A percentile compares a stretch with the other conserved stretches of the same genome.
These are phyloP conservation scores for Pseudogymnoascus sp. DNA, from an alignment of 2,329 filamentous ascomycete species.

Conservation along the genomic window DNA sequence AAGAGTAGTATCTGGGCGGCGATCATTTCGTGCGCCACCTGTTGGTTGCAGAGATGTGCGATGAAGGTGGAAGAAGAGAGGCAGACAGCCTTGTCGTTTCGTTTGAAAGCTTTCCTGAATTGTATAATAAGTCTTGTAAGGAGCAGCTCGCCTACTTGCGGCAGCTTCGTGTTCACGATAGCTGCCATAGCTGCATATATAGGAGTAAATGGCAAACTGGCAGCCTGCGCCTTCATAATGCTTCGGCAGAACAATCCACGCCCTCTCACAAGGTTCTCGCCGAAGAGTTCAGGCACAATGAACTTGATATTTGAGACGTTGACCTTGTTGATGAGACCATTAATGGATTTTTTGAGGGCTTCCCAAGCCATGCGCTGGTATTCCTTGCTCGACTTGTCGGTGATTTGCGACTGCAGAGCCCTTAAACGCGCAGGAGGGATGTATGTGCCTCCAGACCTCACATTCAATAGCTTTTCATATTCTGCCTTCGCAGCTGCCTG, in stretches of 20 bases:
- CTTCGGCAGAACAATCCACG: constrained; percentile 89
- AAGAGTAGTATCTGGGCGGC: constrained; percentile 87
- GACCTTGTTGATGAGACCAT: constrained; percentile 98
- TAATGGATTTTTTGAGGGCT: constrained; percentile 96
- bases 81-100: constrained; percentile 96
- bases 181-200: constrained; percentile 95
- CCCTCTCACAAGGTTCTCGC: constrained; percentile 87
- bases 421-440: constrained; percentile 87
- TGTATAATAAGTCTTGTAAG: constrained; percentile 80
- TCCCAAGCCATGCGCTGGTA: constrained; percentile 99
- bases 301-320: constrained; percentile 97
- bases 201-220: constrained; percentile 89
- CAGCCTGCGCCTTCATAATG: constrained; percentile 97
- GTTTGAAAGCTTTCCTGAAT: constrained; percentile 90
- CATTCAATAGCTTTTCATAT: constrained; percentile 84
- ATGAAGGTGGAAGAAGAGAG: constrained; percentile 90
- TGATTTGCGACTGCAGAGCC: constrained; percentile 92
- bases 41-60: constrained; percentile 91
- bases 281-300: constrained; percentile 92
- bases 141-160: constrained; percentile 86
- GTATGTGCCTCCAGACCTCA: constrained; percentile 93
- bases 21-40: constrained; percentile 89
- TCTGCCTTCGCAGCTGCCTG: constrained; percentile 84
- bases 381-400: constrained; percentile 91
- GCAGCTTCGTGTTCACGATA: constrained; percentile 95